Conservation (phyloP, 2,329 filamentous ascomycete genomes). For the Xylariaceae sp. region DNA sequence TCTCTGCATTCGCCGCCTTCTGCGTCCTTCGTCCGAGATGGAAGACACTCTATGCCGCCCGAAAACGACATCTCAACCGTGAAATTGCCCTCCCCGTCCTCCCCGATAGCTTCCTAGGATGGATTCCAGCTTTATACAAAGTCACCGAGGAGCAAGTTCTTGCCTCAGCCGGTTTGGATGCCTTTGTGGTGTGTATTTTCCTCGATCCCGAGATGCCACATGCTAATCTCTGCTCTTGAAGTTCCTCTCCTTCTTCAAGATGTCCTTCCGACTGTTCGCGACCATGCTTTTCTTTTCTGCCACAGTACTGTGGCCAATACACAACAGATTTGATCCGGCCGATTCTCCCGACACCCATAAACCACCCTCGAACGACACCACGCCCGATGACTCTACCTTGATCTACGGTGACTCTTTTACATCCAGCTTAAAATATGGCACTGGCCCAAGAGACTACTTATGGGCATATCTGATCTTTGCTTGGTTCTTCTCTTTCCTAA, state of each 20-base stretch:
- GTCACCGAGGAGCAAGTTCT: slow-evolving; percentile 89
- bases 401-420: slow-evolving; percentile 7
- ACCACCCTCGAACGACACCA: slow-evolving; percentile 2
- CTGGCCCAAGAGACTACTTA: slow-evolving; percentile 52
- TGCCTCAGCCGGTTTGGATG: slow-evolving; percentile 86
- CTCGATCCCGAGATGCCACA: neutral
- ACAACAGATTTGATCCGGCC: slow-evolving; percentile 64
- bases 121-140: slow-evolving; percentile 81
- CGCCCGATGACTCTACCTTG: slow-evolving; percentile 2
- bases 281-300: slow-evolving; percentile 78
- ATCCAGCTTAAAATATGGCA: slow-evolving; percentile 4
- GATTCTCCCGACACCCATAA: no score
- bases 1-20: slow-evolving; percentile 70
- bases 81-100: slow-evolving; percentile 66
- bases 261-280: slow-evolving; percentile 80
- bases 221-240: slow-evolving; percentile 32
- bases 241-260: slow-evolving; percentile 93
- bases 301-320: slow-evolving; percentile 79
- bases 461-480: slow-evolving; percentile 96
- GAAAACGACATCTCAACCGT: slow-evolving; percentile 68
- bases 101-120: slow-evolving; percentile 82
- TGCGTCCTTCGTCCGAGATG: slow-evolving; percentile 86
- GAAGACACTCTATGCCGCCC: slow-evolving; percentile 84
- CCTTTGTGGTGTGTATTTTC: slow-evolving; percentile 70
- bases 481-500: slow-evolving; percentile 82